Base-by-base conservation (phyloP, 345 rosid species). In the Hirschfeldia incana region DNA sequence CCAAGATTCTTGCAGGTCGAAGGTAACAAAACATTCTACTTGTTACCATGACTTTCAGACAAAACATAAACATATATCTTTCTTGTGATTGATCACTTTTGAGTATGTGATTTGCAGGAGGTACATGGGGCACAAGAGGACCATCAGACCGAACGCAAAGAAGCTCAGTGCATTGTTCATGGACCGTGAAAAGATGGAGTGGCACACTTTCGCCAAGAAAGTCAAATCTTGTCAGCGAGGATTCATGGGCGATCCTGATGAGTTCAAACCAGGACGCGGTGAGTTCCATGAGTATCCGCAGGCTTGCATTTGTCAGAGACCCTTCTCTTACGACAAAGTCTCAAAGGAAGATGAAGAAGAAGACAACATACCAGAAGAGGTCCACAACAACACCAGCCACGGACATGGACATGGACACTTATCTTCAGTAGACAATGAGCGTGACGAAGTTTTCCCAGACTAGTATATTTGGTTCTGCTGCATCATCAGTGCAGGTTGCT, bases 211-310 rank as follows among this genome's bases (percentile, higher is more conserved):
- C 63, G 81, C 97, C 73, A 89, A 81, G 78, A 93, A 87, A 81
- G 95, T 96, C n/a, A 96, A 91, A 84, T 84, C 93, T 5, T 83
- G 86, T 78, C 97, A 96, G 82, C 93, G 93, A 73, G 99, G 97
- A 78, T 96, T 91, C 83, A 89, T 93, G 95, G 99, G 99, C 36
- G 98, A 96, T 83, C 99, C 98, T 0, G 88, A 96, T 78, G 94
- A 93, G 82, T 77, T 90, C 85, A 90, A 84, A 84, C 91, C 88
- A 34, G 97, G 98, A 68, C 86, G 92, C 4, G 93, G 97, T 26
- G 98, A 96, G 80, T 92, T 93, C 80, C 92, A 89, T 12, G 99
- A 96, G 85, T 90, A 81, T 75, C 99, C 98, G 8, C 83, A 86
- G 63, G 70, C 94, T 70, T 96, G 99, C 71, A 82, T 96, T 26